Percentiles rank a stretch among this genome's conserved stretches.
Evolutionary conservation across 768 basidiomycete species (phyloP).

Genomic region (Trametes maxima): DNA sequence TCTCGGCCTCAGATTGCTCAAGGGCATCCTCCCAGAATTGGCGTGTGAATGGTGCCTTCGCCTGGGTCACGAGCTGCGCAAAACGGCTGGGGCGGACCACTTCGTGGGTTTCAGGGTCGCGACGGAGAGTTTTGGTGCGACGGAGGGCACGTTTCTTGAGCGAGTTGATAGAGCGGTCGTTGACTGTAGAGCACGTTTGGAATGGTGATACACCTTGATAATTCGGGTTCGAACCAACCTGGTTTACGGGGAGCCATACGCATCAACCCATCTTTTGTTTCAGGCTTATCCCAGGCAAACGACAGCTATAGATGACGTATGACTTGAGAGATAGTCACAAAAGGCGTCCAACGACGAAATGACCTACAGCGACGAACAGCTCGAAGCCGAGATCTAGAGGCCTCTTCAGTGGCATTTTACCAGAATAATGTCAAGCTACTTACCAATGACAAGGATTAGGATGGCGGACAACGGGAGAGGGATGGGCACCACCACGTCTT

Average conservation of each 20-base stretch:
- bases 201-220: not conserved
- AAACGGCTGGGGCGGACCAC: conserved; percentile 45
- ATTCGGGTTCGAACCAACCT: conserved; percentile 37
- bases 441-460: conserved; percentile 70
- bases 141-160: conserved; percentile 60
- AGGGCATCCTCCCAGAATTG: conserved; percentile 60
- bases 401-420: not conserved
- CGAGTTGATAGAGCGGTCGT: conserved; percentile 51
- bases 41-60: conserved; percentile 57
- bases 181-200: conserved; percentile 42
- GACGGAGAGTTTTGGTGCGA: conserved; percentile 53
- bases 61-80: conserved; percentile 39
- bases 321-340: not conserved
- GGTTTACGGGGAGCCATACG: conserved; percentile 67
- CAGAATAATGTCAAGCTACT: conserved; percentile 11
- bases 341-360: not conserved
- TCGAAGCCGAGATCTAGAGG: conserved; percentile 68
- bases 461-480: conserved; percentile 70
- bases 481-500: conserved; percentile 69
- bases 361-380: conserved; percentile 60
- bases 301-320: conserved; percentile 47
- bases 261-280: conserved; percentile 68
- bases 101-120: conserved; percentile 56
- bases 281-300: conserved; percentile 74
- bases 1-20: conserved; percentile 57